Evolutionary conservation across 2,329 filamentous ascomycete species (phyloP), one percentile per base, ranked within the genome.

Genomic region (Leptographium wingfieldii): DNA sequence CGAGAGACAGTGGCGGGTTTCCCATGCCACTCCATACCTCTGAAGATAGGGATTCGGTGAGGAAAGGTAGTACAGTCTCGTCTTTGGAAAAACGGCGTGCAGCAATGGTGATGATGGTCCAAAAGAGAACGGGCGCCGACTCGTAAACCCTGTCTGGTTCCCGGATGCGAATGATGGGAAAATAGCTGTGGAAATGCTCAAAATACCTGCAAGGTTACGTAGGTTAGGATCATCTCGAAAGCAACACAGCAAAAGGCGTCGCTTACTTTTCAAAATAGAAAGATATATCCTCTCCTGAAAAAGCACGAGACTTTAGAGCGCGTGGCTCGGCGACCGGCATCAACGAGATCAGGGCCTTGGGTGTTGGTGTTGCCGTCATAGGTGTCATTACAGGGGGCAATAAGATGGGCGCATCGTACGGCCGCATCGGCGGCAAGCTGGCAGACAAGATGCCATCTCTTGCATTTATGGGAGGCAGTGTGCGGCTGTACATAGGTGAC

Each of bases 211-310:
- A 19, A 14, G 6, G 43, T n/a, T 7, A 46, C 10, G 40, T 19
- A 16, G 3, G 52, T 58, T 12, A 53, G 38, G 31, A 31, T 5
- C 6, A 3, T 6, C 9, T 16, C 25, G 5, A 10, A 49, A 19
- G 46, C 3, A 31, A 10, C 25, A 3, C 6, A 16, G 25, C n/a
- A 49, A n/a, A 40, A 11, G 5, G 33, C n/a, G 9, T 3, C 7
- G 62, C 70, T 60, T 63, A 79, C 75, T 76, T 79, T 61, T 77
- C 73, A 67, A 82, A 82, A 63, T 82, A 82, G 66, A 75, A 79
- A 59, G 80, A 76, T 58, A 82, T 76, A 52, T 82, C 79, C 51
- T 78, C 75, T 0, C 77, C 76, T 0, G 79, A 73, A 55, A 82
- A 75, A 1, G 77, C 72, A 10, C 74, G 73, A 3, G 74, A 76